Evolutionary conservation across 2,329 filamentous ascomycete genomes (phyloP).

Genomic region (Sclerotiophoma versabilis): DNA sequence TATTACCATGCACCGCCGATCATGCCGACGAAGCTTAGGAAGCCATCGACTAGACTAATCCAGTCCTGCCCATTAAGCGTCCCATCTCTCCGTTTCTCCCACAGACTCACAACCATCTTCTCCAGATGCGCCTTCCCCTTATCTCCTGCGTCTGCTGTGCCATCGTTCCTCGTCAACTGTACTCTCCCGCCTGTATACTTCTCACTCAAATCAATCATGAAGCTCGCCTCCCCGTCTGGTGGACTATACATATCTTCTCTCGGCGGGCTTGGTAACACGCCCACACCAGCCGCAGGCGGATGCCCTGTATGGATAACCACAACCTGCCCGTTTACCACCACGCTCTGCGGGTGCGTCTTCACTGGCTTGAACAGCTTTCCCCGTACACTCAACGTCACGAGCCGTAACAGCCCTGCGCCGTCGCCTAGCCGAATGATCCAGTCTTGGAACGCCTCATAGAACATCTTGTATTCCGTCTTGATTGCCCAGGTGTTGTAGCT

Average conservation of each 20-base stretch:
- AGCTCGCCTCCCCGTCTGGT: constrained; percentile 48
- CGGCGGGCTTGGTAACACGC: constrained; percentile 17
- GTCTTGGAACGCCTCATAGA: constrained; percentile 50
- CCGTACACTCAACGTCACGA: constrained; percentile 44
- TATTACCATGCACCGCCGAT: constrained; percentile 27
- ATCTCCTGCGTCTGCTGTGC: constrained; percentile 40
- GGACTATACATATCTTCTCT: constrained; percentile 35
- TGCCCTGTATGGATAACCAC: constrained; percentile 26
- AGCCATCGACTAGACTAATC: constrained; percentile 45
- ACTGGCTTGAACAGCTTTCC: constrained; percentile 44
- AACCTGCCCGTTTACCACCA: constrained; percentile 30
- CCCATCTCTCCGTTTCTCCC: constrained; percentile 43
- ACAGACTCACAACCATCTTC: constrained; percentile 36
- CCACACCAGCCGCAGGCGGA: background rate
- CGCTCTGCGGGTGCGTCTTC: constrained; percentile 32
- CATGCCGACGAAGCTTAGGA: constrained; percentile 43
- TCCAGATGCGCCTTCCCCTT: constrained; percentile 30
- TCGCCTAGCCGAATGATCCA: constrained; percentile 49
- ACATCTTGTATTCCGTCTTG: constrained; percentile 50
- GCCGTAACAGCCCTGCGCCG: constrained; percentile 38
- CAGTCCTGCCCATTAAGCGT: constrained; percentile 45
- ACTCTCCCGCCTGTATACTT: constrained; percentile 43
- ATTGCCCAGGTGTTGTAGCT: constrained; percentile 50
- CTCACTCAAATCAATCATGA: constrained; percentile 48
- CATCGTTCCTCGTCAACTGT: constrained; percentile 44